Evolutionary conservation across 1,139 yeast genomes (phyloP), one percentile per base, ranked within the genome.

Genomic region (Debaryomycetaceae sp.): DNA sequence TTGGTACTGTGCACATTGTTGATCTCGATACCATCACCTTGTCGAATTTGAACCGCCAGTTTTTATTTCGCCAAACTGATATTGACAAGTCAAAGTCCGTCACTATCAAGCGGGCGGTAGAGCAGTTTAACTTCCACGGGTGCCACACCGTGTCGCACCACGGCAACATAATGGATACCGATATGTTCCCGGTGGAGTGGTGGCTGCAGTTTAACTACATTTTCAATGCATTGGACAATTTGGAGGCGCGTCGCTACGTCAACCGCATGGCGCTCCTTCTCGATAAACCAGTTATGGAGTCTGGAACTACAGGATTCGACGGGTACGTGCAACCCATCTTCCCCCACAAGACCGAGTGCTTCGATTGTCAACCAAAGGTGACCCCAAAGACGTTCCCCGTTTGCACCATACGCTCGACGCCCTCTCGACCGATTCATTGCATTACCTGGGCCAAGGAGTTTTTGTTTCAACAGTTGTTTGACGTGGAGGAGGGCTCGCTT

Each of bases 401-500:
- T 2, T 93, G 99, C 53, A 93, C 98, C 0, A 93, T 93, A 35
- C 69, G 99, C 42, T 85, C 96, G 7, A 91, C 98, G 0, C 99
- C 98, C 0, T 85, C 96, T 0, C 89, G 83, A 51, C 97, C 97
- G 0, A 82, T 91, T 7, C 99, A 93, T 51, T 86, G 96, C 52
- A 82, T 93, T 25, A 95, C 94, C 0, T 93, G 99, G 98, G 95
- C 97, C 10, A 93, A 93, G 49, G 86, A 83, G 46, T 93, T 85
- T 50, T 59, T 93, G 33, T 88, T 89, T 49, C 68, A 75, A 23
- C 95, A 88, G 50, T 62, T 93, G 32, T 91, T 88, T 54, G 89
- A 79, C 18, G 50, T 34, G 26, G 41, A 33, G 6, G 46, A 37
- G 16, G 48, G 46, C 3, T 37, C 46, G 8, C 42, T 41, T 7